phyloP scores from a whole-genome alignment of 2,329 filamentous ascomycete genomes.

The Fusarium agapanthi region DNA sequence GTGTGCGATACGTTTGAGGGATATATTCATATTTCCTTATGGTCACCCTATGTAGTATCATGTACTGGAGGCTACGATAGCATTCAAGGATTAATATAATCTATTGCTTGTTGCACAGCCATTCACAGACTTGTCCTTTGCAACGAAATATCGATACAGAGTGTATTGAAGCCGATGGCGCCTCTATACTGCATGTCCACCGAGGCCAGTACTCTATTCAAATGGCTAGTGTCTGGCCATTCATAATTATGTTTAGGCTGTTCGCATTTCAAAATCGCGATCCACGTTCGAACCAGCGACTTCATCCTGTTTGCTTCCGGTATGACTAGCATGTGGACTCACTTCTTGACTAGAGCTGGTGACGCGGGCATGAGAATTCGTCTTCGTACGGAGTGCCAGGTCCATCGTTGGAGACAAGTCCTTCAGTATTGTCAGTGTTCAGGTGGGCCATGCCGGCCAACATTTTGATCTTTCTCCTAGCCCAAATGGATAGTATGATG shows the following conservation, averaged over 20 bases:
- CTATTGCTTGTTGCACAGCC: neutral
- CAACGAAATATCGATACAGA: neutral
- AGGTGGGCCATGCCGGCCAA: neutral
- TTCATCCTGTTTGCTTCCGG: neutral
- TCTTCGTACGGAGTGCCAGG: neutral
- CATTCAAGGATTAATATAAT: neutral
- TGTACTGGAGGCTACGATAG: too few species aligned
- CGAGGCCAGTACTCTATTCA: neutral
- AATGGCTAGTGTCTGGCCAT: neutral
- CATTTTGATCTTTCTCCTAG: neutral
- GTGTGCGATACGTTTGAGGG: too few species aligned
- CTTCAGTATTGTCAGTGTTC: neutral
- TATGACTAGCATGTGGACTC: neutral
- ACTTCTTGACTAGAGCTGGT: neutral
- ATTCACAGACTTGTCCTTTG: neutral
- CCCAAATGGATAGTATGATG: neutral
- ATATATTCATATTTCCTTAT: too few species aligned
- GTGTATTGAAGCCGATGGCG: neutral
- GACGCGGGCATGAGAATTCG: neutral
- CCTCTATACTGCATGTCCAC: neutral
- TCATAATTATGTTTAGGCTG: neutral
- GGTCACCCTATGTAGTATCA: too few species aligned
- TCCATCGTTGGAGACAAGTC: neutral
- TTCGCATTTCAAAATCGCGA: neutral
- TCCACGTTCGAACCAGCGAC: neutral